Conservation (phyloP, 2,329 filamentous ascomycete genomes). For the Simplicillium aogashimaense region DNA sequence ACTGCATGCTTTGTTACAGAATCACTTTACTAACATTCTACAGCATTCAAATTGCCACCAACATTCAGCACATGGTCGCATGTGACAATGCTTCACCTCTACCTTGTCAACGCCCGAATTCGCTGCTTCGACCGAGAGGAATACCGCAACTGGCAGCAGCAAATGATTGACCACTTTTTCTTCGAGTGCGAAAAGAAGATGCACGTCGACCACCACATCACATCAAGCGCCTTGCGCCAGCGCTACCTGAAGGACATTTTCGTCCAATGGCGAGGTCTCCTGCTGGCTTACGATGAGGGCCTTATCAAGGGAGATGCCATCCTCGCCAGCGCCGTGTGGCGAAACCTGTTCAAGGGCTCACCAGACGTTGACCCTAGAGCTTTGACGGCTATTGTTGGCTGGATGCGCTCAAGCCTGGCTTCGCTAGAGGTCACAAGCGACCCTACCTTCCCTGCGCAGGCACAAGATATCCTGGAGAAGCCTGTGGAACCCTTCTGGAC, state of each 20-base stretch:
- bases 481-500: constrained; percentile 34
- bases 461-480: constrained; percentile 22
- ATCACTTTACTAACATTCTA: constrained; percentile 2
- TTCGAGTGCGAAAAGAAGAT: constrained; percentile 79
- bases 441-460: constrained; percentile 21
- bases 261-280: constrained; percentile 79
- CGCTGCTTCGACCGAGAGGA: constrained; percentile 64
- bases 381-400: constrained; percentile 44
- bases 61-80: constrained; percentile 96
- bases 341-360: constrained; percentile 77
- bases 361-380: constrained; percentile 39
- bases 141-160: constrained; percentile 72
- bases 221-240: constrained; percentile 47
- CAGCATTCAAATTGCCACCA: constrained; percentile 68
- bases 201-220: constrained; percentile 66
- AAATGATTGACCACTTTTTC: constrained; percentile 93
- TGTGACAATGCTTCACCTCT: constrained; percentile 93
- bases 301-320: constrained; percentile 67
- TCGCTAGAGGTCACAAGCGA: constrained; percentile 41
- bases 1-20: not conserved
- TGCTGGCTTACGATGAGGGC: constrained; percentile 79
- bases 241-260: constrained; percentile 80
- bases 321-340: constrained; percentile 77
- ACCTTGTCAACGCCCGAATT: constrained; percentile 74
- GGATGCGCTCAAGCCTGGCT: constrained; percentile 40